Evolutionary conservation across 1,139 yeast species (phyloP).

Genomic region (Yamadazyma trypodendri): DNA sequence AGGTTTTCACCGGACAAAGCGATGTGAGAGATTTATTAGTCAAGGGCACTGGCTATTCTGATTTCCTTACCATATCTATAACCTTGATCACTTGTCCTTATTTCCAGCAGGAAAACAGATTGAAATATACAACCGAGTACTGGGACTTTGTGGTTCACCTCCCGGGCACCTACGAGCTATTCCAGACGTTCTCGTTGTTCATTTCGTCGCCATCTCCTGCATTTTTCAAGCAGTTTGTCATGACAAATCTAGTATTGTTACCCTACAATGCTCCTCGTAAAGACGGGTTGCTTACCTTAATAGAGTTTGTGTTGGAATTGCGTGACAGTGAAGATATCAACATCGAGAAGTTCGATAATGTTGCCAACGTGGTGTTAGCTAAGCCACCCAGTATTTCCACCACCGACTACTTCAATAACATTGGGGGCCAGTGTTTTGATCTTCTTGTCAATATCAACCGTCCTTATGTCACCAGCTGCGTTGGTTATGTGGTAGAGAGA

Average conservation of each 20-base stretch:
- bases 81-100: slow-evolving; percentile 48
- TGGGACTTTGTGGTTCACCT: slow-evolving; percentile 18
- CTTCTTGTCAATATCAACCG: slow-evolving; percentile 59
- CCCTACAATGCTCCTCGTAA: slow-evolving; percentile 51
- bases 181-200: slow-evolving; percentile 53
- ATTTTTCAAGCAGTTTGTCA: slow-evolving; percentile 43
- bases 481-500: slow-evolving; percentile 53
- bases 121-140: slow-evolving; percentile 14
- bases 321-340: slow-evolving; percentile 72
- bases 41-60: slow-evolving; percentile 74
- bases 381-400: slow-evolving; percentile 56
- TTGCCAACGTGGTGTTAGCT: slow-evolving; percentile 58
- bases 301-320: slow-evolving; percentile 76
- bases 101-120: slow-evolving; percentile 15
- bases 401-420: slow-evolving; percentile 48
- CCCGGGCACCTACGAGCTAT: slow-evolving; percentile 63
- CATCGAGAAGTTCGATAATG: slow-evolving; percentile 61
- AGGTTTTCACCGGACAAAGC: slow-evolving; percentile 38
- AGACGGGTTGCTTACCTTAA: slow-evolving; percentile 68
- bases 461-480: slow-evolving; percentile 59
- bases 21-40: slow-evolving; percentile 57
- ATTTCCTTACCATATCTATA: slow-evolving; percentile 58
- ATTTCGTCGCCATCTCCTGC: slow-evolving; percentile 41
- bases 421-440: slow-evolving; percentile 61
- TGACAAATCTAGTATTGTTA: slow-evolving; percentile 48